Percentiles rank a stretch among this genome's conserved stretches.
These are phyloP conservation scores for Fusarium sp. DNA, from an alignment of 2,329 filamentous ascomycete genomes.

Conservation along the genomic window DNA sequence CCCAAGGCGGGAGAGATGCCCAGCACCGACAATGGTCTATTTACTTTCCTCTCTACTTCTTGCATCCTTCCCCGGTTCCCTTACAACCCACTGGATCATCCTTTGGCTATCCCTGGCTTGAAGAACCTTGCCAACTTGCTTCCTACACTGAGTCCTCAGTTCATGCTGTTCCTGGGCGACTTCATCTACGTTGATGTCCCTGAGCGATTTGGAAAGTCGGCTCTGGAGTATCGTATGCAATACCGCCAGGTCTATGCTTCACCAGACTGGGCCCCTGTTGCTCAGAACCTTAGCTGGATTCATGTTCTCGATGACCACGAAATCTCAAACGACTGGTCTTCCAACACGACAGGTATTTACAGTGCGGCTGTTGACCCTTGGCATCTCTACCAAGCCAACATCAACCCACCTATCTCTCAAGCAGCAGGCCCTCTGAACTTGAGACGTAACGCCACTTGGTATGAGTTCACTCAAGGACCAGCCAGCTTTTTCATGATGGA, in stretches of 20 bases:
- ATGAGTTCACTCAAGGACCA: conserved; percentile 89
- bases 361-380: conserved; percentile 86
- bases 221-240: conserved; percentile 87
- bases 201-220: conserved; percentile 78
- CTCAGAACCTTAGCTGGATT: conserved; percentile 91
- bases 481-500: conserved; percentile 96
- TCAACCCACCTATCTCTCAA: conserved; percentile 82
- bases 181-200: conserved; percentile 96
- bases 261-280: conserved; percentile 86
- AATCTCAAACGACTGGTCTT: conserved; percentile 93
- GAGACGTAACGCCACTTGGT: conserved; percentile 79
- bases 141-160: conserved; percentile 79
- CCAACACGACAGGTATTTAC: conserved; percentile 86
- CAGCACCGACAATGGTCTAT: conserved; percentile 74
- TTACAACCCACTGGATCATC: conserved; percentile 87
- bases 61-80: conserved; percentile 94
- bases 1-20: conserved; percentile 77
- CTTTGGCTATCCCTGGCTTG: conserved; percentile 86
- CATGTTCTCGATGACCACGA: conserved; percentile 98
- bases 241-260: conserved; percentile 97
- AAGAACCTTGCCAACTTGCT: conserved; percentile 81
- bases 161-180: conserved; percentile 87
- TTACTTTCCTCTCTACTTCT: conserved; percentile 92
- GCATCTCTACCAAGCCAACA: conserved; percentile 85
- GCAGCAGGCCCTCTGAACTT: conserved; percentile 59